phyloP scores from a whole-genome alignment of 345 rosid genomes.

The Salix viminalis region DNA sequence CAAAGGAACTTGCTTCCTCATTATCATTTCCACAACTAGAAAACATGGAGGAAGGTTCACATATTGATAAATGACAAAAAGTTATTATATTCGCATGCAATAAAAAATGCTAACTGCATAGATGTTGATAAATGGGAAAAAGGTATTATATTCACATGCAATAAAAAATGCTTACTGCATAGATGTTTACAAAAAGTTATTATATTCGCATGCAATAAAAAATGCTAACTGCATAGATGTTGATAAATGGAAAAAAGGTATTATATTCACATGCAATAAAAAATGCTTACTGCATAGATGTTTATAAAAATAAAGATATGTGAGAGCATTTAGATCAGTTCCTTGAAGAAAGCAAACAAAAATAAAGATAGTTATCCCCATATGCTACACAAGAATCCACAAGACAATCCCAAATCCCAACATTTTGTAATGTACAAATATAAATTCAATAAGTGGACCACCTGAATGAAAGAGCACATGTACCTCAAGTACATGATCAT shows the following conservation, averaged over 20 bases:
- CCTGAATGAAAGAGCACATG: background rate
- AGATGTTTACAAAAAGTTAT: background rate
- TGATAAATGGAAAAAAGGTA: background rate
- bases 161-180: background rate
- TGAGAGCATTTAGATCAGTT: background rate
- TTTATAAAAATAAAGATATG: too few species aligned
- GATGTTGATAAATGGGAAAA: background rate
- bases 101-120: background rate
- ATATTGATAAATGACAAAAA: background rate
- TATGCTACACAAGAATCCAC: background rate
- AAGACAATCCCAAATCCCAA: background rate
- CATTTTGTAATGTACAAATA: background rate
- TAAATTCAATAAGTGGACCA: background rate
- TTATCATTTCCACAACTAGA: conserved; percentile 3
- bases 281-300: background rate
- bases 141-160: background rate
- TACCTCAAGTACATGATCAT: conserved; percentile 1
- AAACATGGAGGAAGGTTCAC: background rate
- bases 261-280: background rate
- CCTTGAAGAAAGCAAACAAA: background rate
- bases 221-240: background rate
- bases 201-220: background rate
- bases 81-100: background rate
- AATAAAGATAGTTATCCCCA: background rate
- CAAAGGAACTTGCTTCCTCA: conserved; percentile 3